A percentile compares a stretch with the other conserved stretches of the same genome.
phyloP scores from a whole-genome alignment of 164 flowering plant species.

The Houttuynia cordata region DNA sequence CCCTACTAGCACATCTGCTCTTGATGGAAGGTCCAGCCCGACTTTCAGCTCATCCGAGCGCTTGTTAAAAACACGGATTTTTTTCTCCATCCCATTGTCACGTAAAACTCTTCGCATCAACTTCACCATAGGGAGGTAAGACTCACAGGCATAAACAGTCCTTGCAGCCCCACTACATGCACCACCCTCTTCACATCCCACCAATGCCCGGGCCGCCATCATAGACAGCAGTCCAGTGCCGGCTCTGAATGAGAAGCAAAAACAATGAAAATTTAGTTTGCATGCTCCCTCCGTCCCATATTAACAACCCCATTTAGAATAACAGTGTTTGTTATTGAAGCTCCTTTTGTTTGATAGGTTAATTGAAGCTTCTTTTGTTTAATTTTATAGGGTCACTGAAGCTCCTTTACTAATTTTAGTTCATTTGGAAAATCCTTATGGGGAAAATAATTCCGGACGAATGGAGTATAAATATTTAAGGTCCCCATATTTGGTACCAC shows the following conservation, averaged over 20 bases:
- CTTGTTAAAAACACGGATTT: slow-evolving; percentile 47
- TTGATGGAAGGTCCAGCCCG: slow-evolving; percentile 57
- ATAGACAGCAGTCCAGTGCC: slow-evolving; percentile 93
- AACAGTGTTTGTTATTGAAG: too few species aligned
- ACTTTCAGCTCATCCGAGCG: slow-evolving; percentile 82
- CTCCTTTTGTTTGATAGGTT: too few species aligned
- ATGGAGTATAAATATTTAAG: too few species aligned
- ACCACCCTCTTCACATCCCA: slow-evolving; percentile 23
- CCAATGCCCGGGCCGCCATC: slow-evolving; percentile 93
- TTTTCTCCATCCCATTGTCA: slow-evolving; percentile 50
- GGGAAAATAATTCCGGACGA: too few species aligned
- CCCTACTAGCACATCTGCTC: slow-evolving; percentile 81
- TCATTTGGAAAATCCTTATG: too few species aligned
- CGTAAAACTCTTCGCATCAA: slow-evolving; percentile 68
- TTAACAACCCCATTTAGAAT: too few species aligned
- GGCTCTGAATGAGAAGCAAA: slow-evolving; percentile 34
- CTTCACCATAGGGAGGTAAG: slow-evolving; percentile 94
- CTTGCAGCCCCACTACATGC: slow-evolving; percentile 22
- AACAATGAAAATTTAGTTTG: background rate
- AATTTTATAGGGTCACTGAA: too few species aligned
- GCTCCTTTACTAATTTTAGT: too few species aligned
- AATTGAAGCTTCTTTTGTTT: too few species aligned
- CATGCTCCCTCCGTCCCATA: too few species aligned
- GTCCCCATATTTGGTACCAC: too few species aligned
- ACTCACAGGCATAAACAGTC: slow-evolving; percentile 75